Evolutionary conservation across 164 flowering plant species (phyloP), one percentile per base, ranked within the genome.

Genomic region (Berberis vulgaris): DNA sequence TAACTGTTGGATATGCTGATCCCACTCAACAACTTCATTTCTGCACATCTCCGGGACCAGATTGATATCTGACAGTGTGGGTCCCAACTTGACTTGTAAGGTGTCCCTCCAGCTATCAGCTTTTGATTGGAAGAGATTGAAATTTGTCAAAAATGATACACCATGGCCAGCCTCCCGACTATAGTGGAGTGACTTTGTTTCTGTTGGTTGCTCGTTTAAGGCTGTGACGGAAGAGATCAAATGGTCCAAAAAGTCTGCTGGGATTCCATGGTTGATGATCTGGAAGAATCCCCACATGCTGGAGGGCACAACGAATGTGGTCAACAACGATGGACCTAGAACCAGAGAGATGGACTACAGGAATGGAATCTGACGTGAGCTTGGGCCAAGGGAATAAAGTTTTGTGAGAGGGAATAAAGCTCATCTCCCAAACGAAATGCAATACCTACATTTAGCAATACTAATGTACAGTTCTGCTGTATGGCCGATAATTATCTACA

Each of bases 61-160:
- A 5, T 75, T 74, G 2, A 12, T 7, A 2, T 70, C 66, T 9
- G 73, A 50, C 9, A 58, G 41, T 0, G 11, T 11, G 1, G 85
- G 81, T 0, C 80, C 82, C 39, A 80, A 44, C 53, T 57, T 55
- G 5, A 82, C 26, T 64, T 67, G 75, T 2, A 85, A 52, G 3
- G 86, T 79, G 68, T 85, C 87, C 47, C 80, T 67, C 91, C 86
- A 86, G 50, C 80, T 80, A 10, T 87, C 87, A 3, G 84, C 84
- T 60, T 81, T 78, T 0, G 87, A 80, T 0, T 57, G 54, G 59
- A 54, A 76, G 67, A 86, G 59, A 53, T 82, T 86, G 2, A 78
- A 40, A 70, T 83, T 83, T 10, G 80, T 60, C 1, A 72, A 59
- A 45, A 61, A 81, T 2, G 66, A 4, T 0, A 82, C 82, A 0